Evolutionary conservation across 2,329 filamentous ascomycete genomes (phyloP).

Genomic region (Cercospora sp.): DNA sequence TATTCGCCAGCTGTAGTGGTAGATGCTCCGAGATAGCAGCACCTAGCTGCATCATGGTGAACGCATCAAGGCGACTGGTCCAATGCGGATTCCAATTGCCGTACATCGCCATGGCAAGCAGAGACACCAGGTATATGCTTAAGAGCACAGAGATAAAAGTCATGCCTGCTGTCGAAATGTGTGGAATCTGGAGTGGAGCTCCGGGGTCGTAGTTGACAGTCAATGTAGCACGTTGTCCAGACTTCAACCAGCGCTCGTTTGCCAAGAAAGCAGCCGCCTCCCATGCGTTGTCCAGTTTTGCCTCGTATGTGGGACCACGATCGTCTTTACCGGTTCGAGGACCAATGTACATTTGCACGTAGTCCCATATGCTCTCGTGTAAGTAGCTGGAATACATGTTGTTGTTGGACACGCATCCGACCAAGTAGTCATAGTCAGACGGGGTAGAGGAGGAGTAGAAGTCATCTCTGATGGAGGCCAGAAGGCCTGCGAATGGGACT

Average conservation of each 20-base stretch:
- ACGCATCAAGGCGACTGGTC: conserved; percentile 2
- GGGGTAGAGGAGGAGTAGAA: neutral
- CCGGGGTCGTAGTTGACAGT: conserved; percentile 2
- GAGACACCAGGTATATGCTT: neutral
- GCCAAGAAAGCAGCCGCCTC: conserved; percentile 1
- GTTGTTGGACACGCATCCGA: neutral
- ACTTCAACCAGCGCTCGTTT: conserved; percentile 4
- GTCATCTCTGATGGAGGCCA: neutral
- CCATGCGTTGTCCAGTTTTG: neutral
- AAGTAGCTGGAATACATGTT: neutral
- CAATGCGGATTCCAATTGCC: neutral
- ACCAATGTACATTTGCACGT: neutral
- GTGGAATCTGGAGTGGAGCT: neutral
- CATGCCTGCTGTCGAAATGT: neutral
- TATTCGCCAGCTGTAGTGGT: neutral
- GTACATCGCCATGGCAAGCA: conserved; percentile 2
- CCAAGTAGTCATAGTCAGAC: neutral
- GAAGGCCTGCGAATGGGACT: neutral
- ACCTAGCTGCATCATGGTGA: neutral
- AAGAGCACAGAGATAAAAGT: neutral
- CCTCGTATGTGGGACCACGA: neutral
- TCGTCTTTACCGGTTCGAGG: neutral
- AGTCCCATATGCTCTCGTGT: neutral
- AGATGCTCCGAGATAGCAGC: neutral
- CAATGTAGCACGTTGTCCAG: neutral